phyloP scores from a whole-genome alignment of 108 stramenopile species.

The Nitzschia putrida region DNA sequence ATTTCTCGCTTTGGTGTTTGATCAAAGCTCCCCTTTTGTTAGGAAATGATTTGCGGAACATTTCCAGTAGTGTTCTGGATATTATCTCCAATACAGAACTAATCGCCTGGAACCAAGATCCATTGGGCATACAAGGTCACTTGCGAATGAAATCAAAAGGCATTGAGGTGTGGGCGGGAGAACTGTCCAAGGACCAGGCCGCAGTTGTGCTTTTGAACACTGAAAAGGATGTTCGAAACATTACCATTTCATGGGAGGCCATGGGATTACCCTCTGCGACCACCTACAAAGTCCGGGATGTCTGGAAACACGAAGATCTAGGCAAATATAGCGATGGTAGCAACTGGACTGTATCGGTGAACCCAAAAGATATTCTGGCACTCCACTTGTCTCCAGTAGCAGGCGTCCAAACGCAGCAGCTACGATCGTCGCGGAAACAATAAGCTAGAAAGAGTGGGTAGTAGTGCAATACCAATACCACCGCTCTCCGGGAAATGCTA shows the following conservation, averaged over 20 bases:
- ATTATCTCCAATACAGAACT: slow-evolving; percentile 37
- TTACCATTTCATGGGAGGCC: slow-evolving; percentile 26
- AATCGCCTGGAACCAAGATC: slow-evolving; percentile 37
- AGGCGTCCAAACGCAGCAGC: too few species aligned
- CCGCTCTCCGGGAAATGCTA: too few species aligned
- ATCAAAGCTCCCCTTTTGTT: slow-evolving; percentile 59
- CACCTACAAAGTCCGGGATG: slow-evolving; percentile 9
- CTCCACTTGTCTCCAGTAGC: slow-evolving; percentile 4
- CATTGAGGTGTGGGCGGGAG: slow-evolving; percentile 40
- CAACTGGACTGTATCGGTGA: slow-evolving; percentile 13
- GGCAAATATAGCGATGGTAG: slow-evolving; percentile 3
- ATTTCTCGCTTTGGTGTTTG: slow-evolving; percentile 58
- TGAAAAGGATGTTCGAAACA: neutral
- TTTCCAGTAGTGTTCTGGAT: slow-evolving; percentile 20
- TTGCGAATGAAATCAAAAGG: slow-evolving; percentile 1
- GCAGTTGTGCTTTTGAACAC: slow-evolving; percentile 42
- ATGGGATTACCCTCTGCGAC: slow-evolving; percentile 16
- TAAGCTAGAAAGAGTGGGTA: too few species aligned
- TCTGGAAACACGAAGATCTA: slow-evolving; percentile 31
- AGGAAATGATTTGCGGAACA: slow-evolving; percentile 46
- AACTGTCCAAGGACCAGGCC: slow-evolving; percentile 18
- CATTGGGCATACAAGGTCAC: slow-evolving; percentile 31
- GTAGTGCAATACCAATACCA: too few species aligned
- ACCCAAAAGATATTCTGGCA: slow-evolving; percentile 30
- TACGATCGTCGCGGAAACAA: too few species aligned